Evolutionary conservation across 306 rosid species (phyloP).

Genomic region (Leucaena leucocephala): DNA sequence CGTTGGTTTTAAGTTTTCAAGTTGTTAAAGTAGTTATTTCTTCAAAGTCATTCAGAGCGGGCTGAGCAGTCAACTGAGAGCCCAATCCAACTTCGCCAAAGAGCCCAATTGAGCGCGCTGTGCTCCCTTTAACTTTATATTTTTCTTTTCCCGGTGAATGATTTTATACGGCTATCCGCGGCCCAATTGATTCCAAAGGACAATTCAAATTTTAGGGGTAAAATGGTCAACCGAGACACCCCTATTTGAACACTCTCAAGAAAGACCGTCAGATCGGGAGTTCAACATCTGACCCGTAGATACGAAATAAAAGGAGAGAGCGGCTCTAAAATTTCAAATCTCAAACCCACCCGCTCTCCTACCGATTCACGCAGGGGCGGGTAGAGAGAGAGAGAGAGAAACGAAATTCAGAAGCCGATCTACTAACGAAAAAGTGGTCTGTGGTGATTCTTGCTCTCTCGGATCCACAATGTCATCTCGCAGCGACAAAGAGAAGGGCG

Average conservation of each 20-base stretch:
- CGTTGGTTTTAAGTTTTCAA: too few species aligned
- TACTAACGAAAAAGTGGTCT: constrained; percentile 7
- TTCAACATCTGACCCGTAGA: constrained; percentile 38
- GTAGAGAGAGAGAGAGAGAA: constrained; percentile 2
- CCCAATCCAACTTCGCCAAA: too few species aligned
- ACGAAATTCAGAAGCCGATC: constrained; percentile 38
- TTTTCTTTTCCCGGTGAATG: neutral
- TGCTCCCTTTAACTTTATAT: neutral
- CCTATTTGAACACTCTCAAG: neutral
- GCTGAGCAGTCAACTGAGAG: neutral
- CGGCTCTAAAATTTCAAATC: constrained; percentile 65
- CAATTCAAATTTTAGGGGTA: neutral
- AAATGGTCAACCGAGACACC: neutral
- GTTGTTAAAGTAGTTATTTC: neutral
- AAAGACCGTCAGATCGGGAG: constrained; percentile 44
- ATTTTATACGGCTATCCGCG: neutral
- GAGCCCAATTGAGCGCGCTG: too few species aligned
- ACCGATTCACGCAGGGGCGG: constrained; percentile 36
- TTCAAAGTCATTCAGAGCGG: neutral
- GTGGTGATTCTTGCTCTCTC: constrained; percentile 27
- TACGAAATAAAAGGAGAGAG: constrained; percentile 37
- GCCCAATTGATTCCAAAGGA: neutral
- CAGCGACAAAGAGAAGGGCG: constrained; percentile 75
- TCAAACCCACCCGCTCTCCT: constrained; percentile 47
- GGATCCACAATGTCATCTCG: constrained; percentile 58